Conservation (phyloP, 371 early-diverging fungal genomes). For the Mortierella sp. region DNA sequence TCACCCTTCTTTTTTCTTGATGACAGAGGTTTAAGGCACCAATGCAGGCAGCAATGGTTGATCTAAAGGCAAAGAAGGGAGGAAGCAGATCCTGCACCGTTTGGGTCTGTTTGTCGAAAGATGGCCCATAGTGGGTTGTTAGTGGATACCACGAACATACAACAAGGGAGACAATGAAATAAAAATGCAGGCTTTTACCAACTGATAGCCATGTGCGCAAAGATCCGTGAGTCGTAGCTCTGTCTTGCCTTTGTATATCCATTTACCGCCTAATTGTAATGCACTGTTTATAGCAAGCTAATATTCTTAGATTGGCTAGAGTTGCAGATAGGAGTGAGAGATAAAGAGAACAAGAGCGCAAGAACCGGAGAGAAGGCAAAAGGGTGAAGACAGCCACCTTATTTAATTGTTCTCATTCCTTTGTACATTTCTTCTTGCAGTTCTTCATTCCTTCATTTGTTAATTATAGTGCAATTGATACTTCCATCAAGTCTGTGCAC, state of each 20-base stretch:
- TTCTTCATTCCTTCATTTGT: background rate
- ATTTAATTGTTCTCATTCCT: background rate
- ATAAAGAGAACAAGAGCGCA: background rate
- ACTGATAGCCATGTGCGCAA: background rate
- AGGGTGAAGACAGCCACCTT: background rate
- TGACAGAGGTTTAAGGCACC: background rate
- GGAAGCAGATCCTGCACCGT: background rate
- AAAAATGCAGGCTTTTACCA: background rate
- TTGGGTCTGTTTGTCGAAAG: background rate
- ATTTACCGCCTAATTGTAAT: no score
- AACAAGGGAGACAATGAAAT: background rate
- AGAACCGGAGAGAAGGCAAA: background rate
- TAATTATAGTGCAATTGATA: background rate
- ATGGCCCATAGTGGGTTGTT: no score
- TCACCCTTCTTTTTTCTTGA: slow-evolving; percentile 1
- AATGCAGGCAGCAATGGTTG: background rate
- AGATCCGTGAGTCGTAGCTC: no score
- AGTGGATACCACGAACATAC: no score
- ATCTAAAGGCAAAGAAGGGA: background rate
- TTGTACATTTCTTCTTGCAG: background rate
- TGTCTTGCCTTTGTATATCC: no score
- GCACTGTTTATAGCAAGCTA: background rate
- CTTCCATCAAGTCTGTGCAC: background rate
- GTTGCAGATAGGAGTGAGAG: background rate
- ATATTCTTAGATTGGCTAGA: background rate